Base-by-base conservation (phyloP, 2,329 filamentous ascomycete species). In the Cercospora sp. region DNA sequence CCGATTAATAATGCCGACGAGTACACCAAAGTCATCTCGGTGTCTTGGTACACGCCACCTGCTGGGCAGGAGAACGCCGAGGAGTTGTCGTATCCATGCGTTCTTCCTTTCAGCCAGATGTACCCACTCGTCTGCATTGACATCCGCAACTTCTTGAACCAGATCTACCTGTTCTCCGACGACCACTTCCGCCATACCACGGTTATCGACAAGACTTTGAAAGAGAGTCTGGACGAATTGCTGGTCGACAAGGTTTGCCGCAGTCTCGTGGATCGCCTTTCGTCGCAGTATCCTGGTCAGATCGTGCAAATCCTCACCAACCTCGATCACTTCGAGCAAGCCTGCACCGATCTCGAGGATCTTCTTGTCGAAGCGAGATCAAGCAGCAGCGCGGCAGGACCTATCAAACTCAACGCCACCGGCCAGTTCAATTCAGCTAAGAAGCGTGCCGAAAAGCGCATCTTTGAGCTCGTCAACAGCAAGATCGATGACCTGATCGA, bases 271-370 rank as follows among this genome's bases (percentile, higher is more conserved):
- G 93, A 97, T 74, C 88, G 93, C 62, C 86, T 99, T 6, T 91
- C 88, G 74, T 96, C 93, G 2, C 94, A 98, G 78, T 98, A 99
- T 77, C 86, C 97, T 1, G 95, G 95, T 2, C 95, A 99, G 79
- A 98, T 99, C 72, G 95, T 99, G 26, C 95, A 99, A 78, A 99
- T 99, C 73, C 85, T 99, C 63, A 99, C 97, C 76, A 99, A 99
- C 77, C 83, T 99, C 18, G 94, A 98, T 78, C 93, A 99, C 79
- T 98, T 99, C 78, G 94, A 98, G 81, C 92, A 88, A 59, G 95
- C 95, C 5, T 98, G 95, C 77, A 88, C 89, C 74, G 93, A 98
- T 76, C 85, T 99, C 0, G 94, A 99, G 81, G 87, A 91, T 66
- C 85, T 97, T 2, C 86, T 99, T 42, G 93, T 94, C 63, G 87